Conservation (phyloP, 2,329 filamentous ascomycete species). For the Harringtonia lauricola region DNA sequence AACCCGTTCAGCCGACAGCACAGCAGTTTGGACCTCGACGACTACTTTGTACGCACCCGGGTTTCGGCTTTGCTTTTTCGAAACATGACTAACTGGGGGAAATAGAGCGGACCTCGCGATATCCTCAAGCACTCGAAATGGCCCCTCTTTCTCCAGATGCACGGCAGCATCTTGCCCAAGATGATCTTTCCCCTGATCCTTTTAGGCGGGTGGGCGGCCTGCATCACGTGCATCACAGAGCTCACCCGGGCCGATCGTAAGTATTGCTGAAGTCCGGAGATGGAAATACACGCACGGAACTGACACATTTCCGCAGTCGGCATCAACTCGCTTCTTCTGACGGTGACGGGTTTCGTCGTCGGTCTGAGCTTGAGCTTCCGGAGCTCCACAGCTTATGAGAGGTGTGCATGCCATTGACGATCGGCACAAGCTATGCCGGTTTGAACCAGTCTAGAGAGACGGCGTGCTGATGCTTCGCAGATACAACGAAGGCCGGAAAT, state of each 20-base stretch:
- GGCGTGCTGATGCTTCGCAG: too few species aligned
- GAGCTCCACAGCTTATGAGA: slow-evolving; percentile 68
- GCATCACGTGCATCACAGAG: slow-evolving; percentile 36
- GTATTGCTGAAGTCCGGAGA: neutral
- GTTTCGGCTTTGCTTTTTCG: too few species aligned
- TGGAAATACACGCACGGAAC: too few species aligned
- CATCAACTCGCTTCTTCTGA: slow-evolving; percentile 58
- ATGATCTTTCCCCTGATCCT: slow-evolving; percentile 60
- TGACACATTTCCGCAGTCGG: too few species aligned
- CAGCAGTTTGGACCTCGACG: slow-evolving; percentile 27
- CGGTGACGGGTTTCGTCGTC: slow-evolving; percentile 74
- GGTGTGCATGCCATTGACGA: too few species aligned
- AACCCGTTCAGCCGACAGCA: slow-evolving; percentile 23
- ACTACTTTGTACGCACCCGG: slow-evolving; percentile 29
- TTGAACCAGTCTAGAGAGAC: too few species aligned
- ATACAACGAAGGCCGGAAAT: slow-evolving; percentile 42
- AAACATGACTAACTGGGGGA: neutral
- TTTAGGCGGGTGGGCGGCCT: slow-evolving; percentile 54
- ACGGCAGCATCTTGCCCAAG: slow-evolving; percentile 60
- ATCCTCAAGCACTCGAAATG: slow-evolving; percentile 66
- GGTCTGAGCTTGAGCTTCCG: slow-evolving; percentile 68
- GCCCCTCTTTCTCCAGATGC: slow-evolving; percentile 65
- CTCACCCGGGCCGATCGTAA: slow-evolving; percentile 17
- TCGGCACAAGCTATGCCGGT: too few species aligned
- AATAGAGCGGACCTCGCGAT: slow-evolving; percentile 52